These are phyloP conservation scores for Euphorbia pulcherrima DNA, from an alignment of 345 rosid species.

Conservation along the genomic window DNA sequence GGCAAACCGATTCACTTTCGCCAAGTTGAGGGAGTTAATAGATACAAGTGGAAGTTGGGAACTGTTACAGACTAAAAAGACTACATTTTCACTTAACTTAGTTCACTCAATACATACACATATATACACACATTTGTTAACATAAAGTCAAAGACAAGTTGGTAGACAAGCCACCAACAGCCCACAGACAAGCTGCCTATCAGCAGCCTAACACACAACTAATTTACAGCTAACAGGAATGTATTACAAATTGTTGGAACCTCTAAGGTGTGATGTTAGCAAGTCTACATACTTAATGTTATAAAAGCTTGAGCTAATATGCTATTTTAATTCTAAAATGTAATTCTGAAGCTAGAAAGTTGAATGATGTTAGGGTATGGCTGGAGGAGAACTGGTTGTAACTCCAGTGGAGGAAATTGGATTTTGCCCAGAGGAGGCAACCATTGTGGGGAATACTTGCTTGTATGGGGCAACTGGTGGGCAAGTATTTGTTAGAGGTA, in stretches of 20 bases:
- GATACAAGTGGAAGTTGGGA: no score
- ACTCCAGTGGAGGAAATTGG: conserved; percentile 73
- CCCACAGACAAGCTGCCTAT: no score
- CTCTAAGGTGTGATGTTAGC: neutral
- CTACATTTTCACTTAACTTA: no score
- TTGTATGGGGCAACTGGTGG: conserved; percentile 98
- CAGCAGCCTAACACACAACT: no score
- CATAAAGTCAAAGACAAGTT: no score
- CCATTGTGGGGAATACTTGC: conserved; percentile 95
- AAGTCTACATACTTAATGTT: neutral
- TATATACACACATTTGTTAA: no score
- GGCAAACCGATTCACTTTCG: no score
- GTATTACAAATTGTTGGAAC: neutral
- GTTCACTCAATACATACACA: no score
- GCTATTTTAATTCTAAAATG: neutral
- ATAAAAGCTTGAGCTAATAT: conserved; percentile 9
- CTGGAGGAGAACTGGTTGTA: conserved; percentile 94
- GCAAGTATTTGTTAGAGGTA: conserved; percentile 89
- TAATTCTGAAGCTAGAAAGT: conserved; percentile 20
- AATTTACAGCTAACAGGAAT: no score
- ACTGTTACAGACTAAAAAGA: no score
- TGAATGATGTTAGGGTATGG: conserved; percentile 72
- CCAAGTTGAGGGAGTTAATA: no score
- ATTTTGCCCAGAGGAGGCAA: conserved; percentile 83
- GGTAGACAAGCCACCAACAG: no score